Evolutionary conservation across 345 rosid species (phyloP), one percentile per base, ranked within the genome.

Genomic region (Isatis tinctoria): DNA sequence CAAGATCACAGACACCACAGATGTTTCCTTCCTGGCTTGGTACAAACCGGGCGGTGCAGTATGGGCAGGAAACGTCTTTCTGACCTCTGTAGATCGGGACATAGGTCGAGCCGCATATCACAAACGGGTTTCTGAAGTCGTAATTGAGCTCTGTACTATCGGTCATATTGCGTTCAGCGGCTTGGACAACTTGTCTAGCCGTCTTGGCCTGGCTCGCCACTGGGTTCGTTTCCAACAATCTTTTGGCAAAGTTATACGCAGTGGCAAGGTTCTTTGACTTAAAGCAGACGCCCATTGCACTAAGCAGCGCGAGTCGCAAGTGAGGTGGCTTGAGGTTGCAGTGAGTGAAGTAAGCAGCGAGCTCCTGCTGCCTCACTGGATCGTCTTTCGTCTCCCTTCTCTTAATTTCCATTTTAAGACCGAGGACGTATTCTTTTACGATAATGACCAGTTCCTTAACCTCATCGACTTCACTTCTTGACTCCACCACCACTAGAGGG

Each of bases 381-480:
- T 92, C 69, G 48, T 79, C 93, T 83, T 62, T 88, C 26, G 82
- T 16, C 66, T 90, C 94, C 78, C 87, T 88, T 77, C 92, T 87
- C 72, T 83, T 86, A 20, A 90, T 84, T 81, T 90, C 94, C 87
- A 90, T 87, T 61, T 88, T 82, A 74, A 90, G 81, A 30, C 88
- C 96, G 37, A 88, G 81, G 48, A 85, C 93, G 66, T 92, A 92
- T 74, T 92, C 97, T 65, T 90, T 92, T 0, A 82, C 86, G 3
- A 90, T 83, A 4, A 78, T 71, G 36, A 92, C 76, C 79, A 92
- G 81, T 70, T 87, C 97, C 76, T 92, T 92, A 4, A 92, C 96
- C 71, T 92, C 97, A 48, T 92, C 97, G 9, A 92, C 97, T 72
- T 92, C 97, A 80, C 92, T 90, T 83, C 97, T 87, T 12, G 96